Evolutionary conservation across 2,329 filamentous ascomycete species (phyloP), one percentile per base, ranked within the genome.

Genomic region (Alternaria triticimaculans): DNA sequence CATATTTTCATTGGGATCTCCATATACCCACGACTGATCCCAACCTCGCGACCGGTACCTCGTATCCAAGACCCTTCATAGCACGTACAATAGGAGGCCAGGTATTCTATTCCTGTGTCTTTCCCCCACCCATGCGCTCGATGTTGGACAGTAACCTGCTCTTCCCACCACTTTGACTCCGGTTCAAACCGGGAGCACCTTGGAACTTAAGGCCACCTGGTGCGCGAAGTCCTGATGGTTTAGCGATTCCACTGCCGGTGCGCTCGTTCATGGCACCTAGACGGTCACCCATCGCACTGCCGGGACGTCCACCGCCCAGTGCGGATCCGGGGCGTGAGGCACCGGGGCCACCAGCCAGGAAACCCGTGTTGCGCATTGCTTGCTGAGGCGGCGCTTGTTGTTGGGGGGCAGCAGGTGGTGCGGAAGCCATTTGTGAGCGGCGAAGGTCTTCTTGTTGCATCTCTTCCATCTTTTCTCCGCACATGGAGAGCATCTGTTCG

Each of bases 91-190:
- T 33, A 37, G 33, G 44, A 18, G 57, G 26, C 51, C 45, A 63
- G 51, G 51, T 30, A 60, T 56, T 45, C 66, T 74, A 74, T 51
- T 73, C 72, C 63, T 72, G 70, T 14, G 62, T 56, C 45, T 64
- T 70, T 12, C 68, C 67, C 2, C 85, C 89, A 10, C 93, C 93
- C 93, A 96, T 96, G 81, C 90, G 89, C 84, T 96, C 93, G 78
- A 96, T 96, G 18, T 91, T 93, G 72, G 87, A 91, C 90, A 96
- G 90, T 74, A 96, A 91, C 60, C 91, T 89, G 75, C 90, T 92
- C 72, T 92, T 86, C 2, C 63, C 63, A 9, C 73, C 76, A 28
- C 75, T 82, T 33, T 74, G 74, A 51, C 76, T 80, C 45, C 77
- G 70, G 23, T 65, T 76, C 28, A 79, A 37, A n/a, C 73, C 76